A percentile compares a stretch with the other conserved stretches of the same genome.
Conservation (phyloP, 768 basidiomycete species). For the Lactifluus pinguis region DNA sequence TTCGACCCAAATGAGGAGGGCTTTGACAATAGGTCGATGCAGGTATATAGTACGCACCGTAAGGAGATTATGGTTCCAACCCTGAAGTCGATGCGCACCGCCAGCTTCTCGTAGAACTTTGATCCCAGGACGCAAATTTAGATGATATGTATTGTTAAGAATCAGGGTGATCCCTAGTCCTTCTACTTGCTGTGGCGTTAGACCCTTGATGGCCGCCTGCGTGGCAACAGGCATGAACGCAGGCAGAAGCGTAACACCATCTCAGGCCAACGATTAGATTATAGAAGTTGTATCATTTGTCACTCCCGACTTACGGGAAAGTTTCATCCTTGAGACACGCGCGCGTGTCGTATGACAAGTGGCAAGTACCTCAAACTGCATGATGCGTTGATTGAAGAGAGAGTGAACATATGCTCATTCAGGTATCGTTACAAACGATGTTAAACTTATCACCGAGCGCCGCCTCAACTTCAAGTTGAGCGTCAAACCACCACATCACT, state of each 20-base stretch:
- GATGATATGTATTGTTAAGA: constrained; percentile 85
- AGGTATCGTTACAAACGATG: too few species aligned
- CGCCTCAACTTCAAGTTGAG: neutral
- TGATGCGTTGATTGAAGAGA: constrained; percentile 21
- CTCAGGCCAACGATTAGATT: constrained; percentile 29
- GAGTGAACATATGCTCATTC: too few species aligned
- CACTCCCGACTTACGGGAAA: constrained; percentile 50
- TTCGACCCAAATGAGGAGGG: constrained; percentile 24
- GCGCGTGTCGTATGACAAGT: constrained; percentile 76
- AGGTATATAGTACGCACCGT: constrained; percentile 40
- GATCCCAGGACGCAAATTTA: constrained; percentile 79
- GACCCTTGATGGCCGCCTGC: constrained; percentile 84
- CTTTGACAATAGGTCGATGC: neutral
- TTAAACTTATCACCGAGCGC: neutral
- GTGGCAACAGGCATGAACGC: constrained; percentile 95
- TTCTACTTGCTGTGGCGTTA: constrained; percentile 81
- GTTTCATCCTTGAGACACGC: constrained; percentile 75
- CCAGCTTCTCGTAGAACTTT: constrained; percentile 64
- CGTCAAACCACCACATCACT: too few species aligned
- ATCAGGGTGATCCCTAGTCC: constrained; percentile 74
- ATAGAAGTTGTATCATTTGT: constrained; percentile 1
- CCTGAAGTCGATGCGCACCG: constrained; percentile 86
- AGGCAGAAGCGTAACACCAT: constrained; percentile 74
- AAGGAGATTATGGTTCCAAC: constrained; percentile 77
- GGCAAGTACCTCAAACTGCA: constrained; percentile 80